phyloP scores from a whole-genome alignment of 495 filamentous ascomycete genomes.

The Gamarada debralockiae region DNA sequence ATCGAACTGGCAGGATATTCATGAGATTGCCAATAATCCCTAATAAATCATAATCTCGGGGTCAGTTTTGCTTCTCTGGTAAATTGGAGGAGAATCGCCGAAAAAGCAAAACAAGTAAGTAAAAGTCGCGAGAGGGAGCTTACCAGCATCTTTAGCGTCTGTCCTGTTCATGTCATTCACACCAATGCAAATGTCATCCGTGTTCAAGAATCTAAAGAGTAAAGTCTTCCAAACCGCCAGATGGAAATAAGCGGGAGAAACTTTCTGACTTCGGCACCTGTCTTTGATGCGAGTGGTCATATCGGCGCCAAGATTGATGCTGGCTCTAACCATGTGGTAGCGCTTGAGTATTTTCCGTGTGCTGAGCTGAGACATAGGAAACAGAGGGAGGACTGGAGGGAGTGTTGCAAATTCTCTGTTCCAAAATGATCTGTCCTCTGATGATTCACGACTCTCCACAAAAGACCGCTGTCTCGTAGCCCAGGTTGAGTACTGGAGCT shows the following conservation, averaged over 20 bases:
- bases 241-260: constrained; percentile 25
- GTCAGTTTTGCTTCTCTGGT: too few relatives aligned
- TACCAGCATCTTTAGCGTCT: constrained; percentile 10
- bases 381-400: constrained; percentile 31
- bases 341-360: neutral
- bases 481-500: neutral
- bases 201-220: constrained; percentile 15
- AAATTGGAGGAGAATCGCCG: too few relatives aligned
- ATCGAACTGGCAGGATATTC: constrained; percentile 23
- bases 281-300: neutral
- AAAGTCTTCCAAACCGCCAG: constrained; percentile 20
- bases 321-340: neutral
- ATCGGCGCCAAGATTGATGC: neutral
- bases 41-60: too few relatives aligned
- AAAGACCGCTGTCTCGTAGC: constrained; percentile 17
- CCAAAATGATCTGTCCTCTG: too few relatives aligned
- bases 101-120: too few relatives aligned
- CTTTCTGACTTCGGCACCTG: neutral
- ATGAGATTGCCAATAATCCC: constrained; percentile 17
- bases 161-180: constrained; percentile 35
- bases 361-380: neutral
- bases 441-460: constrained; percentile 13
- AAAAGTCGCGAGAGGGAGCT: too few relatives aligned
- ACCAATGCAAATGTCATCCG: constrained; percentile 37
- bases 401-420: too few relatives aligned